Evolutionary conservation across 129 eudicot species (phyloP).

Genomic region (Erigeron canadensis): DNA sequence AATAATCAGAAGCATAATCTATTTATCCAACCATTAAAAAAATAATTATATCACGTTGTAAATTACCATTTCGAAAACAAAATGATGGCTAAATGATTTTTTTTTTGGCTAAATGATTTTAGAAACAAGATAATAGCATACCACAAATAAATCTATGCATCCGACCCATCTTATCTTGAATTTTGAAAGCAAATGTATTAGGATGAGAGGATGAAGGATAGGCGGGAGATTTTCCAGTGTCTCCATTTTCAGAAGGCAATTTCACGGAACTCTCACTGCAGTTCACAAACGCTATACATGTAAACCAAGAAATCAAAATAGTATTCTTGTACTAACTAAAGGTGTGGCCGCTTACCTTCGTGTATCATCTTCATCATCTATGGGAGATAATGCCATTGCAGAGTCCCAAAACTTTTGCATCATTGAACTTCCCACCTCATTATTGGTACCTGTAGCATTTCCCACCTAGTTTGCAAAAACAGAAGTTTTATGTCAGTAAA

Average conservation of each 20-base stretch:
- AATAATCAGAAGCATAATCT: neutral
- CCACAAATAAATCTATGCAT: conserved; percentile 91
- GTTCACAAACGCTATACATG: conserved; percentile 19
- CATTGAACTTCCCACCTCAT: conserved; percentile 73
- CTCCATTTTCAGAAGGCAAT: conserved; percentile 68
- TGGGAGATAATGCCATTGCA: conserved; percentile 75
- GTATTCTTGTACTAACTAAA: neutral
- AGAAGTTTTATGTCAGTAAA: neutral
- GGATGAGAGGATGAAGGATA: conserved; percentile 54
- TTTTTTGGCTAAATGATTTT: neutral
- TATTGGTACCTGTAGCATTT: conserved; percentile 64
- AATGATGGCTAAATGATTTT: neutral
- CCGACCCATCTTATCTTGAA: conserved; percentile 85
- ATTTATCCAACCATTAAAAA: neutral
- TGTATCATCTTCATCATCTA: conserved; percentile 69
- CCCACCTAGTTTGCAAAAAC: conserved; percentile 63
- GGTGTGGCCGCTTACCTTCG: conserved; percentile 49
- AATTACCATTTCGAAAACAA: neutral
- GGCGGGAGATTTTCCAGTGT: conserved; percentile 53
- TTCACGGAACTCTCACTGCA: conserved; percentile 78
- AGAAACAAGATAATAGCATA: conserved; percentile 35
- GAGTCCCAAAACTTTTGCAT: conserved; percentile 99
- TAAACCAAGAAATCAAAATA: conserved; percentile 14
- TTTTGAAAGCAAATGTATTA: conserved; percentile 68
- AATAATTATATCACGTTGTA: neutral